Conservation (phyloP, 768 basidiomycete genomes). For the Trametes coccinea region DNA sequence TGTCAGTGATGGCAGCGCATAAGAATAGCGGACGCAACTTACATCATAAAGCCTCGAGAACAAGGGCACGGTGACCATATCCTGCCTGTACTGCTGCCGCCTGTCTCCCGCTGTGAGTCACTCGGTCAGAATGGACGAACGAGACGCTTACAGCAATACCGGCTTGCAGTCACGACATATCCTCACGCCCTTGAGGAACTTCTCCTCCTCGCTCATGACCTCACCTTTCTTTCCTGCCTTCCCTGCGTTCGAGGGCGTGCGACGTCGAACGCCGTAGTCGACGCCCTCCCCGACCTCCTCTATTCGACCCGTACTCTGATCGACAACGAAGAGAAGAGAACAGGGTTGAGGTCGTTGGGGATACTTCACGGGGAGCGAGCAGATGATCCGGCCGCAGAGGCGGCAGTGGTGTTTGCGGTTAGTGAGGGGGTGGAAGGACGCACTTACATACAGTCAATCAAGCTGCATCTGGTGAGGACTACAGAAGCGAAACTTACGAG, state of each 20-base stretch:
- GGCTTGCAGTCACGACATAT: conserved; percentile 85
- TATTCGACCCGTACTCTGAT: conserved; percentile 70
- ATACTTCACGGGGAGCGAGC: conserved; percentile 78
- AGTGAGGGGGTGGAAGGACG: conserved; percentile 83
- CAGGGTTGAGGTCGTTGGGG: conserved; percentile 69
- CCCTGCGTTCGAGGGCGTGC: conserved; percentile 38
- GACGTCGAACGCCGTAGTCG: conserved; percentile 74
- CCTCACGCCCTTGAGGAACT: conserved; percentile 86
- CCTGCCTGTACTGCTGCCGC: conserved; percentile 77
- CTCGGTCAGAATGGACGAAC: not conserved
- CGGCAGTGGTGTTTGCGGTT: conserved; percentile 97
- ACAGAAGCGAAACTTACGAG: conserved; percentile 46
- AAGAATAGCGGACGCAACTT: conserved; percentile 11
- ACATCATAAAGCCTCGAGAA: conserved; percentile 76
- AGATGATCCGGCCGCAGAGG: conserved; percentile 89
- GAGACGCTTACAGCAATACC: conserved; percentile 64
- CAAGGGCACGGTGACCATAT: conserved; percentile 55
- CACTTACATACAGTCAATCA: conserved; percentile 34
- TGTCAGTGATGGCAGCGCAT: not conserved
- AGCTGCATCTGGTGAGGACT: not conserved
- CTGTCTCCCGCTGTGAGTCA: conserved; percentile 38
- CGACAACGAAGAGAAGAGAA: conserved; percentile 84
- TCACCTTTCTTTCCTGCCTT: conserved; percentile 33
- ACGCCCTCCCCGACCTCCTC: conserved; percentile 85
- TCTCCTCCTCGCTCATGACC: conserved; percentile 61